A percentile compares a stretch with the other conserved stretches of the same genome.
Evolutionary conservation across 2,329 filamentous ascomycete species (phyloP).

Genomic region (Penicillium frequentans): DNA sequence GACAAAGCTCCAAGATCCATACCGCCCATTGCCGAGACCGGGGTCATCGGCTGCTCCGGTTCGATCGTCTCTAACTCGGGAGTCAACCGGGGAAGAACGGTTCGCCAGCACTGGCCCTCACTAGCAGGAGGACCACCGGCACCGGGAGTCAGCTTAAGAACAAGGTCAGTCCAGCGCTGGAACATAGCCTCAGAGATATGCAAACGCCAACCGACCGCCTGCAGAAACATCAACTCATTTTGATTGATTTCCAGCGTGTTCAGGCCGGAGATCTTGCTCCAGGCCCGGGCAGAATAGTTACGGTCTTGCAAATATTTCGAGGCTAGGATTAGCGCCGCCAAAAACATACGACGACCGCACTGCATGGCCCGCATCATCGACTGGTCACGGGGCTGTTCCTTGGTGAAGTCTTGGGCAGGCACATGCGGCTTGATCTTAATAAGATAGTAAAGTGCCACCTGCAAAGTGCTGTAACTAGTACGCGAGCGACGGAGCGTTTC

Average conservation of each 20-base stretch:
- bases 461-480: conserved; percentile 95
- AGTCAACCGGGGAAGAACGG: conserved; percentile 56
- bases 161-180: conserved; percentile 90
- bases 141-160: conserved; percentile 76
- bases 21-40: conserved; percentile 24
- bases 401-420: conserved; percentile 78
- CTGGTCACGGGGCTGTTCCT: conserved; percentile 75
- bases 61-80: conserved; percentile 56
- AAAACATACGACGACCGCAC: conserved; percentile 96
- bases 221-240: conserved; percentile 89
- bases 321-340: conserved; percentile 88
- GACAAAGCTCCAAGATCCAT: conserved; percentile 25
- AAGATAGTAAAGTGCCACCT: conserved; percentile 95
- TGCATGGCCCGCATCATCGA: conserved; percentile 78
- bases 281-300: conserved; percentile 95
- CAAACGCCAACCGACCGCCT: conserved; percentile 89
- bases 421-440: conserved; percentile 91
- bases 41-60: conserved; percentile 34
- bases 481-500: conserved; percentile 92
- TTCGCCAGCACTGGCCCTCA: conserved; percentile 42
- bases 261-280: conserved; percentile 99
- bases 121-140: conserved; percentile 40
- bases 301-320: conserved; percentile 98
- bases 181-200: conserved; percentile 89
- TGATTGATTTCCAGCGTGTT: conserved; percentile 92